These are phyloP conservation scores for Rhizopogon salebrosus DNA, from an alignment of 768 basidiomycete species.

Conservation along the genomic window DNA sequence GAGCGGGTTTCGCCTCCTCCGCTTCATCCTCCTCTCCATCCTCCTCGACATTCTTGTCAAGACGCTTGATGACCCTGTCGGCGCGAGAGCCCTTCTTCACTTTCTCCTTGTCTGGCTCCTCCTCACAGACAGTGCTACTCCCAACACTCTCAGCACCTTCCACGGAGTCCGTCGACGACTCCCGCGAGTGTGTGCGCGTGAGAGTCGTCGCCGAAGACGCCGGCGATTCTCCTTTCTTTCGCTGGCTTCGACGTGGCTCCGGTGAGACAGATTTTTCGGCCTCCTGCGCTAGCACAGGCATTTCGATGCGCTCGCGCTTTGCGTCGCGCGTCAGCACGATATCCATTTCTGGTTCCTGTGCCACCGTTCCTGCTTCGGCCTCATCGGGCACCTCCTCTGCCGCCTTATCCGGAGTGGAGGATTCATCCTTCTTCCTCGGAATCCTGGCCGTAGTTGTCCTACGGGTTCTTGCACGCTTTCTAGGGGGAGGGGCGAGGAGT, in stretches of 20 bases:
- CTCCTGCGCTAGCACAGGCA: constrained; percentile 8
- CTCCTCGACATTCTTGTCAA: constrained; percentile 7
- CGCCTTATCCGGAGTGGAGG: constrained; percentile 1
- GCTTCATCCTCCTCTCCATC: constrained; percentile 12
- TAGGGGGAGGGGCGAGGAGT: constrained; percentile 17
- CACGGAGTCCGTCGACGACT: constrained; percentile 21
- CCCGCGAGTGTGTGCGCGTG: constrained; percentile 22
- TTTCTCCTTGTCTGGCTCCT: constrained; percentile 20
- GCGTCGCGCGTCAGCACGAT: constrained; percentile 7
- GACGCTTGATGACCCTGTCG: background rate
- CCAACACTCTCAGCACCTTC: constrained; percentile 25
- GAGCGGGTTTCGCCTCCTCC: constrained; percentile 7
- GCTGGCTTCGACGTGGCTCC: constrained; percentile 23
- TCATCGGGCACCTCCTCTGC: background rate
- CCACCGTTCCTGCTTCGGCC: background rate
- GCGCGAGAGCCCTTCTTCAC: constrained; percentile 9
- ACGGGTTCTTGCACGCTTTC: constrained; percentile 26
- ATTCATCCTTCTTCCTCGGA: constrained; percentile 2
- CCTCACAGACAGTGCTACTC: constrained; percentile 28
- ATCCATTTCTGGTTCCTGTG: constrained; percentile 3
- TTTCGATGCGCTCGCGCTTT: constrained; percentile 19
- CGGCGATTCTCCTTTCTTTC: constrained; percentile 26
- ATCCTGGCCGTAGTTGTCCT: constrained; percentile 11
- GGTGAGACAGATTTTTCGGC: constrained; percentile 9
- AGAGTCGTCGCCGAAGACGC: constrained; percentile 24